Evolutionary conservation across 2,329 filamentous ascomycete species (phyloP).

Genomic region (Fusarium nurragi): DNA sequence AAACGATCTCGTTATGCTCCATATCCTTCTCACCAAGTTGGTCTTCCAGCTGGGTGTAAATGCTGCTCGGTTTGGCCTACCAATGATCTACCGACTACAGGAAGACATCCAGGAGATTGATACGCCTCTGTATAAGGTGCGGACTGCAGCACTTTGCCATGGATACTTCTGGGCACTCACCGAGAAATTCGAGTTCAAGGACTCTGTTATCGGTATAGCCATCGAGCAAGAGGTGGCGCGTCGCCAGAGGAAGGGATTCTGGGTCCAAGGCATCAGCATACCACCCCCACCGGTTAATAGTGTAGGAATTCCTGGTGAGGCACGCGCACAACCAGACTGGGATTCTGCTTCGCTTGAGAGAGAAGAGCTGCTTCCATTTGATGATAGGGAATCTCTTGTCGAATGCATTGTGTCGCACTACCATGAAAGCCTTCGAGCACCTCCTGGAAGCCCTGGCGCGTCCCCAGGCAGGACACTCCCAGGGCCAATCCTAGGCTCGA

Average conservation of each 20-base stretch:
- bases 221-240: conserved; percentile 81
- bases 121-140: conserved; percentile 75
- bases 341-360: conserved; percentile 65
- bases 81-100: conserved; percentile 89
- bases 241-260: conserved; percentile 77
- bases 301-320: conserved; percentile 64
- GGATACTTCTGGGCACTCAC: conserved; percentile 87
- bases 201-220: conserved; percentile 72
- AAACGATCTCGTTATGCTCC: conserved; percentile 78
- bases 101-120: conserved; percentile 79
- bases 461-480: conserved; percentile 74
- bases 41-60: conserved; percentile 84
- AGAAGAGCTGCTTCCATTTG: conserved; percentile 77
- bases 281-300: conserved; percentile 72
- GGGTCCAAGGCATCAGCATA: conserved; percentile 78
- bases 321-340: conserved; percentile 56
- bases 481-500: conserved; percentile 67
- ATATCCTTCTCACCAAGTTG: conserved; percentile 79
- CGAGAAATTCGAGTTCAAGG: conserved; percentile 80
- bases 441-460: conserved; percentile 73
- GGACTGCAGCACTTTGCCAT: conserved; percentile 84
- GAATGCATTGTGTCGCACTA: conserved; percentile 80
- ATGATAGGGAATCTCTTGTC: conserved; percentile 75
- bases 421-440: conserved; percentile 67
- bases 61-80: conserved; percentile 78